These are phyloP conservation scores for Polygonum aviculare DNA, from an alignment of 148 eudicot species.

Conservation along the genomic window DNA sequence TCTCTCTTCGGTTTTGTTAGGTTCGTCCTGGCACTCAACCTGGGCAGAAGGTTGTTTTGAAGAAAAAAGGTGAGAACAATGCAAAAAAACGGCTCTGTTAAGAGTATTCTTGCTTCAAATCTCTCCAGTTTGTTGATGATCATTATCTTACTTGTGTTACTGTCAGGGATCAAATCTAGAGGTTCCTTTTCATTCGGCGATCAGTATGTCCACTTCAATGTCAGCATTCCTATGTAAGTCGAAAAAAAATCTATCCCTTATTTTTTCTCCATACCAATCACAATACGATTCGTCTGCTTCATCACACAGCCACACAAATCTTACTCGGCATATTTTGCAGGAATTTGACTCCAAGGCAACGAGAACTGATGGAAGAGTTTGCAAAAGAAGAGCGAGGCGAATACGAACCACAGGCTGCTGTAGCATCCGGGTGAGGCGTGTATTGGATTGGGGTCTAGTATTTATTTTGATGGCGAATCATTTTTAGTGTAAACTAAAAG, in stretches of 20 bases:
- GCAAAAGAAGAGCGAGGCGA: conserved; percentile 79
- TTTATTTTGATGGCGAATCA: neutral
- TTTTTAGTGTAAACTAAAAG: neutral
- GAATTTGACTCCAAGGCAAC: conserved; percentile 69
- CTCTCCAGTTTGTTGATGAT: neutral
- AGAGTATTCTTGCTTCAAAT: neutral
- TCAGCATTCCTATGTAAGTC: conserved; percentile 88
- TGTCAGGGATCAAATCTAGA: conserved; percentile 73
- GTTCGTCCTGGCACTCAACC: conserved; percentile 98
- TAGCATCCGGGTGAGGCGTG: conserved; percentile 41
- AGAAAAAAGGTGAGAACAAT: conserved; percentile 63
- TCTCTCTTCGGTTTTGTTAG: conserved; percentile 24
- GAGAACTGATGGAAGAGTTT: conserved; percentile 82
- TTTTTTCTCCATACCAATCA: neutral
- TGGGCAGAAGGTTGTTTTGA: conserved; percentile 91
- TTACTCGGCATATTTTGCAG: conserved; percentile 23
- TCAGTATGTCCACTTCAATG: conserved; percentile 84
- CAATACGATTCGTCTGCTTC: neutral
- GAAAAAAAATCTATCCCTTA: neutral
- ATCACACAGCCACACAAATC: neutral
- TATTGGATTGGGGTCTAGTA: neutral
- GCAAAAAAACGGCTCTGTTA: neutral
- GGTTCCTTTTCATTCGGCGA: conserved; percentile 70
- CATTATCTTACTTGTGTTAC: neutral
- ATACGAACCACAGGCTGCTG: conserved; percentile 51